Evolutionary conservation across 2,329 filamentous ascomycete species (phyloP), one percentile per base, ranked within the genome.

Genomic region (Aspergillus amoenus): DNA sequence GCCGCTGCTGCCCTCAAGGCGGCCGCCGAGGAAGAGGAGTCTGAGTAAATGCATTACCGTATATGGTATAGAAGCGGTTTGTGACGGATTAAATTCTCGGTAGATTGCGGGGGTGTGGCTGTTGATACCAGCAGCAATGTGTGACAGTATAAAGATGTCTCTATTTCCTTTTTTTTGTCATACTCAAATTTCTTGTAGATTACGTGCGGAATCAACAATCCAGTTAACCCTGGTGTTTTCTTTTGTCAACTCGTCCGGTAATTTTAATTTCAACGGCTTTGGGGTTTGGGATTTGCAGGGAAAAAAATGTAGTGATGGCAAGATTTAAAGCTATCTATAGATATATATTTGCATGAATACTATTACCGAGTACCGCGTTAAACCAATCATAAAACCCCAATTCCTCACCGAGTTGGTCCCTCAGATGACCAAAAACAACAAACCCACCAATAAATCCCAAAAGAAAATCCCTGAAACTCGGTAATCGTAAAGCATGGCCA

Each of bases 1-100:
- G 72, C 68, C 48, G 73, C 79, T 61, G 67, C 68, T 45, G 73
- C 72, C 57, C 67, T 66, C 61, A 64, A 66, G 61, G 69, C 67
- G 47, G 68, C 68, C 64, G 52, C 66, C 48, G 68, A 65, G 41
- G 69, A 67, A 32, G 70, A 68, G 56, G 56, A 70, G 30, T 66
- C 68, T 40, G 73, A 73, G 66, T 74, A 74, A 70, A 67, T 60
- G 34, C 30, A 17, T 42, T 21, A 18, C 15, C 37, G 18, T 47
- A 37, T 21, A 37, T n/a, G 48, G 37, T 37, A n/a, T 12, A 27
- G 47, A 40, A 24, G n/a, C 6, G 27, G 27, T 47, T 18, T 15
- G 27, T 21, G 42, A 48, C 13, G 37, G 49, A 37, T 17, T 30
- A 40, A 32, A 41, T n/a, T 24, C 42, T 44, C 30, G 43, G 44